Evolutionary conservation across 139 green algal species (phyloP).

Genomic region (Chlorella sp.): DNA sequence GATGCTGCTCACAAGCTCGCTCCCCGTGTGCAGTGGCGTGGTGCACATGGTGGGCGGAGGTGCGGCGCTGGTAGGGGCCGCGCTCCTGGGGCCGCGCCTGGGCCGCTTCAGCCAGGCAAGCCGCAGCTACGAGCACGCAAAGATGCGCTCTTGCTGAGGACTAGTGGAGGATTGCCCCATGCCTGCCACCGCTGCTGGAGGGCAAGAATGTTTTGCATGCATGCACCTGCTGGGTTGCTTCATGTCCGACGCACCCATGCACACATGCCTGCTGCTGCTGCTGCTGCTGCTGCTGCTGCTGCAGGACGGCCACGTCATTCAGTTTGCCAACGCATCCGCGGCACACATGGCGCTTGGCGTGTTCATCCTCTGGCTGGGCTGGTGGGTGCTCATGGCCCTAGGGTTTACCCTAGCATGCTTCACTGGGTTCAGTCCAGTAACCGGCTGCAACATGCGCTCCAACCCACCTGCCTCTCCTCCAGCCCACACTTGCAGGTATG

Average conservation of each 20-base stretch:
- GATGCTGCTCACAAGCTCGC: no score
- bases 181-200: no score
- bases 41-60: constrained; percentile 56
- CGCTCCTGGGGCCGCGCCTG: constrained; percentile 66
- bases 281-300: background rate
- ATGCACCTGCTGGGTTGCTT: no score
- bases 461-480: background rate
- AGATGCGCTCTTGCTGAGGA: no score
- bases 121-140: background rate
- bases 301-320: constrained; percentile 31
- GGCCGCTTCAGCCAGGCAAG: constrained; percentile 56
- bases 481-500: constrained; percentile 55
- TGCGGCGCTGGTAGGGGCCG: constrained; percentile 57
- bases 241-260: no score
- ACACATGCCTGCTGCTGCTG: background rate
- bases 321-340: constrained; percentile 9
- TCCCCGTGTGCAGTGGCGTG: constrained; percentile 11
- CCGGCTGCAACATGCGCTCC: no score
- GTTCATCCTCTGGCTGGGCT: constrained; percentile 86
- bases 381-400: constrained; percentile 33
- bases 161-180: no score
- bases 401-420: background rate
- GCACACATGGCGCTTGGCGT: constrained; percentile 61
- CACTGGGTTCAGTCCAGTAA: no score
- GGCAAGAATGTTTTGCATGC: no score